Conservation (phyloP, 2,329 filamentous ascomycete genomes). For the Aphanocladium album region DNA sequence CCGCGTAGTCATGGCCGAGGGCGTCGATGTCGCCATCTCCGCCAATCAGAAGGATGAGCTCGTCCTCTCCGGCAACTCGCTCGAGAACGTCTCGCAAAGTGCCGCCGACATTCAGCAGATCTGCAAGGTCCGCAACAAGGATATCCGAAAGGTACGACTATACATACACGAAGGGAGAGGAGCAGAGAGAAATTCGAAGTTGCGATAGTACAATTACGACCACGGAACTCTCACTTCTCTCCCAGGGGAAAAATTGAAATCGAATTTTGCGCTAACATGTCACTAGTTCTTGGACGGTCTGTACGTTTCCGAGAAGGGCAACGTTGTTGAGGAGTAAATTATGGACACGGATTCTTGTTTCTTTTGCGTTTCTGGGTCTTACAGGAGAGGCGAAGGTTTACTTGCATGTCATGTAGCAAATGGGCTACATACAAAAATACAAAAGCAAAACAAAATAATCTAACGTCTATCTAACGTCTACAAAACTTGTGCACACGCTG, state of each 20-base stretch:
- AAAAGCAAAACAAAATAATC: slow-evolving; percentile 34
- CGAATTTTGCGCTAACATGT: slow-evolving; percentile 19
- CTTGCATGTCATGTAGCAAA: slow-evolving; percentile 57
- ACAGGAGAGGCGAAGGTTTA: slow-evolving; percentile 57
- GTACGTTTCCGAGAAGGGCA: slow-evolving; percentile 98
- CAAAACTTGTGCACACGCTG: not conserved
- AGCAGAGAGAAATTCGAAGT: too few species aligned
- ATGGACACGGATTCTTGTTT: slow-evolving; percentile 39
- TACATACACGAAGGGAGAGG: too few species aligned
- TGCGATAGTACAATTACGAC: too few species aligned
- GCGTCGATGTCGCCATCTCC: slow-evolving; percentile 87
- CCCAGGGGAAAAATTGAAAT: too few species aligned
- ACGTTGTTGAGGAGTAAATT: slow-evolving; percentile 71
- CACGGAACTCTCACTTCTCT: too few species aligned
- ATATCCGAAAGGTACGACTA: slow-evolving; percentile 93
- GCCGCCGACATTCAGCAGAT: slow-evolving; percentile 99
- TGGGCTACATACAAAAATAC: slow-evolving; percentile 35
- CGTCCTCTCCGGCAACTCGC: slow-evolving; percentile 83
- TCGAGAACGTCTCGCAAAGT: slow-evolving; percentile 96
- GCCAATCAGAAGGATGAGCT: slow-evolving; percentile 98
- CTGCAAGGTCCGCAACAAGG: slow-evolving; percentile 99
- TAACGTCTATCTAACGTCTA: slow-evolving; percentile 4
- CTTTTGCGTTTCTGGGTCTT: slow-evolving; percentile 57
- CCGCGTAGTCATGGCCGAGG: slow-evolving; percentile 79
- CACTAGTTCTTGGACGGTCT: slow-evolving; percentile 96